Evolutionary conservation across 2,329 filamentous ascomycete genomes (phyloP).

Genomic region (Trichophyton verrucosum): DNA sequence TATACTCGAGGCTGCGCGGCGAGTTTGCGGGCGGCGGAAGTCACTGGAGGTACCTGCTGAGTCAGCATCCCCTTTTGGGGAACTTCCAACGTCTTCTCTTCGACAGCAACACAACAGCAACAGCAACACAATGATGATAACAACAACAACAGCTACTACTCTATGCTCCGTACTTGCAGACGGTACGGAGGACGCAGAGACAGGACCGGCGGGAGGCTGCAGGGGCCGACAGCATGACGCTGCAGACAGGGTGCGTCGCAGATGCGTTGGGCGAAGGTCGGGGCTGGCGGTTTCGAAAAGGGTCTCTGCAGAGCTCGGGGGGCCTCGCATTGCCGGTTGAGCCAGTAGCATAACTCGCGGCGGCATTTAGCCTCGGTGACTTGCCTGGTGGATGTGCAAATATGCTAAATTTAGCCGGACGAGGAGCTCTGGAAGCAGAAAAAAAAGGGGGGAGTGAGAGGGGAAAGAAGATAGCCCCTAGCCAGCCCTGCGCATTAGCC

Average conservation of each 20-base stretch:
- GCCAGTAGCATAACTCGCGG: neutral
- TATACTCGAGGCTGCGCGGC: neutral
- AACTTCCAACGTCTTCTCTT: neutral
- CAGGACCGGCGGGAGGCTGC: neutral
- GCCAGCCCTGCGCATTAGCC: neutral
- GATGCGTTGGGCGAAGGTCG: neutral
- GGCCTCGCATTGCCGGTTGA: neutral
- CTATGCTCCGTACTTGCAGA: no score
- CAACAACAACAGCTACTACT: neutral
- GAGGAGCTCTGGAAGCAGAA: neutral
- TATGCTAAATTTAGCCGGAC: neutral
- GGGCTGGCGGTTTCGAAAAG: neutral
- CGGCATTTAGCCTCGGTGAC: constrained; percentile 2
- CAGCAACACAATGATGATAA: neutral
- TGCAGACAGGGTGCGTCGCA: neutral
- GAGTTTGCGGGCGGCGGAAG: neutral
- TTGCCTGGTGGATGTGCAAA: neutral
- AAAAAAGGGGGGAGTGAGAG: neutral
- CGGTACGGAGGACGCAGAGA: neutral
- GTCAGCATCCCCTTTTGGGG: neutral
- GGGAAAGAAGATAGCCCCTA: neutral
- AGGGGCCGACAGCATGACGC: neutral
- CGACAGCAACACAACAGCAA: neutral
- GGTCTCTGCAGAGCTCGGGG: neutral
- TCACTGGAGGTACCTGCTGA: neutral